Evolutionary conservation across 768 basidiomycete species (phyloP).

Genomic region (Cyclocybe aegerita): DNA sequence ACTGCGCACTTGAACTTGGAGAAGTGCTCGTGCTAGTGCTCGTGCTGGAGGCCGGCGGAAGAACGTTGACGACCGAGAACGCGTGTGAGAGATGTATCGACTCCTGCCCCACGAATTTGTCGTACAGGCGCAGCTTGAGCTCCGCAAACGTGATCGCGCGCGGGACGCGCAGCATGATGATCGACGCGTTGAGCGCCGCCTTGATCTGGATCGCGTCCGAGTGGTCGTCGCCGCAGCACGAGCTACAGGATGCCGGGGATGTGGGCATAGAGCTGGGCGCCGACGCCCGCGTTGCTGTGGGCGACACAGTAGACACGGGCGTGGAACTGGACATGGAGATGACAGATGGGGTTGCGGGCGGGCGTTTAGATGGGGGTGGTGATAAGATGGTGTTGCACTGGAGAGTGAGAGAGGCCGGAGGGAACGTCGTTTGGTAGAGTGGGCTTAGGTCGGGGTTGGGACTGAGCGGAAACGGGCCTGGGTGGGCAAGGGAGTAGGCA

Average conservation of each 20-base stretch:
- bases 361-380: no score
- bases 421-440: background rate
- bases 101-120: slow-evolving; percentile 68
- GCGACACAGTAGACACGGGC: no score
- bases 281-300: no score
- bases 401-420: no score
- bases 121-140: slow-evolving; percentile 56
- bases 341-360: no score
- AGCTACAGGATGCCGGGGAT: no score
- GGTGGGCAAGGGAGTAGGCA: background rate
- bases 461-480: background rate
- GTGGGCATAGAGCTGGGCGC: no score
- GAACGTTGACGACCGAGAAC: slow-evolving; percentile 57
- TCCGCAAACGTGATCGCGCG: slow-evolving; percentile 47
- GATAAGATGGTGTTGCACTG: no score
- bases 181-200: slow-evolving; percentile 58
- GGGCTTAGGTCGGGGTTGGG: background rate
- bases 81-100: slow-evolving; percentile 48
- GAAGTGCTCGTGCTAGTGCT: slow-evolving; percentile 13
- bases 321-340: no score
- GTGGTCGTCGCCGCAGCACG: no score
- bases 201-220: slow-evolving; percentile 52
- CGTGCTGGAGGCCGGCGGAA: slow-evolving; percentile 24
- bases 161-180: slow-evolving; percentile 60
- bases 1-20: no score